phyloP scores from a whole-genome alignment of 139 green algal species.

The Tetraselmis striata region DNA sequence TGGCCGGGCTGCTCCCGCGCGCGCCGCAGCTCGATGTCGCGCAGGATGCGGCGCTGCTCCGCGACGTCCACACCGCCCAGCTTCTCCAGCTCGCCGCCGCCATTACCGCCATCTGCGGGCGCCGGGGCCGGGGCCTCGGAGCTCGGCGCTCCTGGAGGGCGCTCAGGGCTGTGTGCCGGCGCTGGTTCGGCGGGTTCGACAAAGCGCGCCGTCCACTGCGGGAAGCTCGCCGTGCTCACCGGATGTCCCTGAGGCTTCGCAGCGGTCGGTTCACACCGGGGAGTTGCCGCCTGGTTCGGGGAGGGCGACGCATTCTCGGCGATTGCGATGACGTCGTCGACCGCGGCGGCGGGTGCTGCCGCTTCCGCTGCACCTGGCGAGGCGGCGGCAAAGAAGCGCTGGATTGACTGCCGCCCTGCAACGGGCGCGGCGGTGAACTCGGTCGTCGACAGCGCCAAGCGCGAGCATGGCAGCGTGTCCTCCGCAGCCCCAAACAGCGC shows the following conservation, averaged over 20 bases:
- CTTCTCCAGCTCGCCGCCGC: background rate
- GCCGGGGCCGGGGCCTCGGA: too few species aligned
- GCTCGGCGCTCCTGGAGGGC: too few species aligned
- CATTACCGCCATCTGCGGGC: background rate
- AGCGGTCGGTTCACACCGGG: too few species aligned
- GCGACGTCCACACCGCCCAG: background rate
- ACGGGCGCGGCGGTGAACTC: slow-evolving; percentile 38
- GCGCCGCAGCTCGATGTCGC: background rate
- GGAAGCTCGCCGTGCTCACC: too few species aligned
- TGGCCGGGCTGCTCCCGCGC: too few species aligned
- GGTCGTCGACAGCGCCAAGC: slow-evolving; percentile 50
- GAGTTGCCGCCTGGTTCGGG: too few species aligned
- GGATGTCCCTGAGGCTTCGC: too few species aligned
- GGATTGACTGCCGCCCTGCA: background rate
- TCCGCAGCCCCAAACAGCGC: slow-evolving; percentile 8
- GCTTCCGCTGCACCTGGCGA: too few species aligned
- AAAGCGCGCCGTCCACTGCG: background rate
- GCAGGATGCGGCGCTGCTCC: slow-evolving; percentile 25
- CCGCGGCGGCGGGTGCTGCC: background rate
- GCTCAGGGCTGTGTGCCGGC: too few species aligned
- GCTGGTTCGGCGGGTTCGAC: too few species aligned
- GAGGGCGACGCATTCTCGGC: too few species aligned
- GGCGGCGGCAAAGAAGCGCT: background rate
- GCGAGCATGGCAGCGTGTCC: slow-evolving; percentile 52
- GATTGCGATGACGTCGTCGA: too few species aligned